These are phyloP conservation scores for Saccharomycopsis capsularis DNA, from an alignment of 805 yeast genomes.

Conservation along the genomic window DNA sequence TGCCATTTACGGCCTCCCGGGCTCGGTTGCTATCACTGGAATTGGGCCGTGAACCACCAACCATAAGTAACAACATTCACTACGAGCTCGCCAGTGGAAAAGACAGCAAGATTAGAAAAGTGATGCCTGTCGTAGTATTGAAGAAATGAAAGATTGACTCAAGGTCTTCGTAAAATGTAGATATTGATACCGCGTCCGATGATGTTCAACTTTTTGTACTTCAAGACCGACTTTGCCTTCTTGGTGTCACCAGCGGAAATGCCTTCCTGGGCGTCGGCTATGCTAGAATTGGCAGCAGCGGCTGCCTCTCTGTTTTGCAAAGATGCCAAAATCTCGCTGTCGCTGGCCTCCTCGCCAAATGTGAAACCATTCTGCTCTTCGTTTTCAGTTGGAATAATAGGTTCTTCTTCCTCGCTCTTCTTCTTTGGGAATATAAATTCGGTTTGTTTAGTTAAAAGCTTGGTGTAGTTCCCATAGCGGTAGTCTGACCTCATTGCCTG, in stretches of 20 bases:
- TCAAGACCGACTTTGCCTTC: slow-evolving; percentile 1
- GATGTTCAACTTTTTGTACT: background rate
- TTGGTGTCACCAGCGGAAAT: background rate
- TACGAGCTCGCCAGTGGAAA: too few species aligned
- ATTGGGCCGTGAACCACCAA: too few species aligned
- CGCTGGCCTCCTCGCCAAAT: background rate
- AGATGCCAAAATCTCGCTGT: background rate
- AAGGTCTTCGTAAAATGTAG: slow-evolving; percentile 14
- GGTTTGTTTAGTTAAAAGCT: background rate
- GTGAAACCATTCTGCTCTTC: too few species aligned
- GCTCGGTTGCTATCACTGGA: too few species aligned
- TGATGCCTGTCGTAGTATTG: too few species aligned
- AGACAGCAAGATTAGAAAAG: too few species aligned
- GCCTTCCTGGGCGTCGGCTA: background rate
- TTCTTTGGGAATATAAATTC: slow-evolving; percentile 5
- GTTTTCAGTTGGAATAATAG: background rate
- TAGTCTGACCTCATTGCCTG: background rate
- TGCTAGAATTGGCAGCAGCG: background rate
- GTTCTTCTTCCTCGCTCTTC: too few species aligned
- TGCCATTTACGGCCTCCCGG: too few species aligned
- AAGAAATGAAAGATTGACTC: too few species aligned
- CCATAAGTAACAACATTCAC: too few species aligned
- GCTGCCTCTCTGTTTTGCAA: background rate
- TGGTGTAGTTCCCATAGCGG: slow-evolving; percentile 3
- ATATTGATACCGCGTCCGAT: slow-evolving; percentile 9